These are phyloP conservation scores for Emmonsiellopsis sp. DNA, from an alignment of 2,329 filamentous ascomycete genomes.

Conservation along the genomic window DNA sequence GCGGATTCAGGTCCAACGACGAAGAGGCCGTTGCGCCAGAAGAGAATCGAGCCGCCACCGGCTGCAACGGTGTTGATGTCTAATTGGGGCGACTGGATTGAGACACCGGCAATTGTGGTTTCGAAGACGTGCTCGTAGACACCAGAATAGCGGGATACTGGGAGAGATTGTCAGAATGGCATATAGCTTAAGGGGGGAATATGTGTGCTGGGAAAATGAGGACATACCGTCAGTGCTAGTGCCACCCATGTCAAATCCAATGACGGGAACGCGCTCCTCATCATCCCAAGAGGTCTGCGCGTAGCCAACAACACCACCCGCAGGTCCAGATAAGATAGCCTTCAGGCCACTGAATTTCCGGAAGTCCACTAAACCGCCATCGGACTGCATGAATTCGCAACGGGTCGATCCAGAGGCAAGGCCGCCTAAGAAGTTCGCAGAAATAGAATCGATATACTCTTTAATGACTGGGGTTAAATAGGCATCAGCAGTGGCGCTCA, in stretches of 20 bases:
- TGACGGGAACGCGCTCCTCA: slow-evolving; percentile 71
- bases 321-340: slow-evolving; percentile 81
- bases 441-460: slow-evolving; percentile 53
- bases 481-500: slow-evolving; percentile 68
- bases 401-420: slow-evolving; percentile 65
- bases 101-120: slow-evolving; percentile 87
- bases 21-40: slow-evolving; percentile 83
- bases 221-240: slow-evolving; percentile 63
- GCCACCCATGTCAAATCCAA: slow-evolving; percentile 93
- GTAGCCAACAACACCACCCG: slow-evolving; percentile 90
- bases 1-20: slow-evolving; percentile 89
- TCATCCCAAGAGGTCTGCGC: slow-evolving; percentile 84
- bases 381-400: slow-evolving; percentile 95
- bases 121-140: slow-evolving; percentile 90
- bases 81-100: slow-evolving; percentile 82
- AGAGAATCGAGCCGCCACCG: slow-evolving; percentile 60
- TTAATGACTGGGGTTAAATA: slow-evolving; percentile 72
- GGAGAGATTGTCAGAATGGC: neutral
- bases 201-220: too few relatives aligned
- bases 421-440: slow-evolving; percentile 63
- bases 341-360: slow-evolving; percentile 69
- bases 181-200: neutral
- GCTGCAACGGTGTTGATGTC: slow-evolving; percentile 95
- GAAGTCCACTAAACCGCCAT: slow-evolving; percentile 56
- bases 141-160: slow-evolving; percentile 74